Conservation (phyloP, 305 asterid species). For the Solanum aculeatissimum region DNA sequence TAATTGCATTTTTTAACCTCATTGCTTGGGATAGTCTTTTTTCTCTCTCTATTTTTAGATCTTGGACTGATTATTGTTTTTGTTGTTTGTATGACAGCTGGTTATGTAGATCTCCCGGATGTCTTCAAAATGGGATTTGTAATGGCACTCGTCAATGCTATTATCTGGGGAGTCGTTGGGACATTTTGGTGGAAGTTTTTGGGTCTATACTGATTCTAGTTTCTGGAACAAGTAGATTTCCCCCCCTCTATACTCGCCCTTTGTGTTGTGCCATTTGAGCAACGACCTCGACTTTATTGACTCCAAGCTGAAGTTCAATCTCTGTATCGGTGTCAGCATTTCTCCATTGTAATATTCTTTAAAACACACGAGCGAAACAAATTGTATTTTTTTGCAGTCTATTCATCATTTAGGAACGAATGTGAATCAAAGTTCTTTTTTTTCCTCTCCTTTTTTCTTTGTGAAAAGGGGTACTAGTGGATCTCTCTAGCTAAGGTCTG, state of each 20-base stretch:
- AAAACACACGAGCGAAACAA: not conserved
- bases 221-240: constrained; percentile 13
- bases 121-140: constrained; percentile 74
- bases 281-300: not conserved
- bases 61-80: constrained; percentile 10
- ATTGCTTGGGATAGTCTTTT: not conserved
- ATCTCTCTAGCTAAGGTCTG: not conserved
- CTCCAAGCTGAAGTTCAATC: not conserved
- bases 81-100: constrained; percentile 45
- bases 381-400: not conserved
- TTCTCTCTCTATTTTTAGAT: not conserved
- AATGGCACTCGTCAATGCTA: constrained; percentile 69
- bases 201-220: constrained; percentile 53
- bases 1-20: not conserved
- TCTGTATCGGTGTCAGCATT: not conserved
- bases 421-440: not conserved
- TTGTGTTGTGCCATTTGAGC: constrained; percentile 4
- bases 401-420: not conserved
- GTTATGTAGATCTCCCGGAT: constrained; percentile 87
- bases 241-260: constrained; percentile 2
- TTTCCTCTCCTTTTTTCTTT: no score
- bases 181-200: constrained; percentile 92
- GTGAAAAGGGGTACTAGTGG: not conserved
- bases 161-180: constrained; percentile 71
- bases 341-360: not conserved